phyloP scores from a whole-genome alignment of 2,329 filamentous ascomycete genomes.

The Penicillium brevicompactum region DNA sequence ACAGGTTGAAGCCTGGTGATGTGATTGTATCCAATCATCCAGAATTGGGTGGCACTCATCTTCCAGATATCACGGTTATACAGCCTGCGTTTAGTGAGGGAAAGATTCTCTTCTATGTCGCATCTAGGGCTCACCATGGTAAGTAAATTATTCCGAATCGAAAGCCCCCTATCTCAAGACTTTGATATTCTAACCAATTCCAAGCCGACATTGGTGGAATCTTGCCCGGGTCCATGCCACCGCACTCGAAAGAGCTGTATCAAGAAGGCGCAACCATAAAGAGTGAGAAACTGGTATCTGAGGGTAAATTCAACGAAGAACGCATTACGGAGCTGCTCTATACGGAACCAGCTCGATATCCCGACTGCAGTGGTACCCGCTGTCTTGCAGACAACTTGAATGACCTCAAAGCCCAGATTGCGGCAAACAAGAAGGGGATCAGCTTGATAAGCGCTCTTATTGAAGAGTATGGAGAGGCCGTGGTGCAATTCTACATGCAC shows the following conservation, averaged over 20 bases:
- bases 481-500: slow-evolving; percentile 77
- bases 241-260: slow-evolving; percentile 66
- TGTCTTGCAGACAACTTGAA: slow-evolving; percentile 78
- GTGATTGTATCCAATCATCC: slow-evolving; percentile 80
- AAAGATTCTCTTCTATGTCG: slow-evolving; percentile 77
- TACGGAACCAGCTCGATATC: slow-evolving; percentile 69
- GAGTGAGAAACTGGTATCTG: slow-evolving; percentile 52
- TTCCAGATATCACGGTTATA: slow-evolving; percentile 77
- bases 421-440: slow-evolving; percentile 80
- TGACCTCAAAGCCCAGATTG: slow-evolving; percentile 79
- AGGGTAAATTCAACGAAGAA: slow-evolving; percentile 67
- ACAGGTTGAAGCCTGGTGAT: slow-evolving; percentile 72
- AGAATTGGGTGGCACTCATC: slow-evolving; percentile 79
- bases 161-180: too few species aligned
- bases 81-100: slow-evolving; percentile 75
- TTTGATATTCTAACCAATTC: slow-evolving; percentile 1
- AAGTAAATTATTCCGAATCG: slow-evolving; percentile 40
- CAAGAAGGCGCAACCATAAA: slow-evolving; percentile 68
- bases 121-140: slow-evolving; percentile 70
- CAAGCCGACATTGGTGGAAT: slow-evolving; percentile 70
- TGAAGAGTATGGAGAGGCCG: slow-evolving; percentile 69
- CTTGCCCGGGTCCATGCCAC: slow-evolving; percentile 74
- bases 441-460: slow-evolving; percentile 71
- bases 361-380: slow-evolving; percentile 73
- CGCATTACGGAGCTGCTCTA: slow-evolving; percentile 69